Evolutionary conservation across 768 basidiomycete genomes (phyloP).

Genomic region (Mycena crocata): DNA sequence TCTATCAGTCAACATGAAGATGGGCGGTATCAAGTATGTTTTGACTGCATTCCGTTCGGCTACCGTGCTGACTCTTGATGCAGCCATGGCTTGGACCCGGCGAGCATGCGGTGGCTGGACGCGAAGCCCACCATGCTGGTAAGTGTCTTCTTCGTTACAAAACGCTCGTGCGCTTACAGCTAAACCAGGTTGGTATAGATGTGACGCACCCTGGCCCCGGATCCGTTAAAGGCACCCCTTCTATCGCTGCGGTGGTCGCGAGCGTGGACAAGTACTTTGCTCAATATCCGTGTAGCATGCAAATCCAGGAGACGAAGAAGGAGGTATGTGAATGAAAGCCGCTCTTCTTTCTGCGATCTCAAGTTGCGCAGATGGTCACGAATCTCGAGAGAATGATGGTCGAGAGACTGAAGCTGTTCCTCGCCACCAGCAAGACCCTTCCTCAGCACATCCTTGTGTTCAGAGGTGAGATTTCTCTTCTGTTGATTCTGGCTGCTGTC

Average conservation of each 20-base stretch:
- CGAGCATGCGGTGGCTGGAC: conserved; percentile 70
- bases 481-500: not conserved
- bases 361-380: conserved; percentile 74
- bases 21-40: conserved; percentile 78
- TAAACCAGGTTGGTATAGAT: conserved; percentile 87
- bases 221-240: conserved; percentile 76
- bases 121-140: conserved; percentile 78
- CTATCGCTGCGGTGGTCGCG: conserved; percentile 86
- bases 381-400: conserved; percentile 73
- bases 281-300: conserved; percentile 81
- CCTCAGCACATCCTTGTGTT: conserved; percentile 80
- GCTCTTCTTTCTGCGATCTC: not conserved
- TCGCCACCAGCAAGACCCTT: conserved; percentile 58
- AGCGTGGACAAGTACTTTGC: conserved; percentile 72
- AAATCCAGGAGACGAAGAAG: conserved; percentile 78
- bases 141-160: no score
- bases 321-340: conserved; percentile 60
- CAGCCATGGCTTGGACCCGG: conserved; percentile 61
- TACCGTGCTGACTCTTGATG: not conserved
- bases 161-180: no score
- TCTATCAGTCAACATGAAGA: conserved; percentile 85
- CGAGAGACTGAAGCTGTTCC: conserved; percentile 70
- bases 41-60: conserved; percentile 34
- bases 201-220: conserved; percentile 86
- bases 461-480: conserved; percentile 48